Evolutionary conservation across 2,329 filamentous ascomycete genomes (phyloP).

Genomic region (Trichoderma koningiopsis): DNA sequence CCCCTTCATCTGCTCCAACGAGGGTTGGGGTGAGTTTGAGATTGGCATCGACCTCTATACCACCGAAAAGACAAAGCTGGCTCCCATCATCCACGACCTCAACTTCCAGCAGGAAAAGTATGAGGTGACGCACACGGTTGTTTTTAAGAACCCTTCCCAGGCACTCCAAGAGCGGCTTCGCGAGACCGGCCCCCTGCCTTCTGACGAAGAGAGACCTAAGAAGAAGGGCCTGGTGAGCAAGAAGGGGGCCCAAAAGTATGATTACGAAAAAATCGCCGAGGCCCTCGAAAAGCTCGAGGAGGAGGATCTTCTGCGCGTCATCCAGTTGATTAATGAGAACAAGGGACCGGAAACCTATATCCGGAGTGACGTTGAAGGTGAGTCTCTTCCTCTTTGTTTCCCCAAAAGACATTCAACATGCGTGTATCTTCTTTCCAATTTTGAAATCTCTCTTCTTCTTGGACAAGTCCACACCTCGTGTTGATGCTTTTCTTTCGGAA

Average conservation of each 20-base stretch:
- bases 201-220: conserved; percentile 62
- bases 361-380: conserved; percentile 94
- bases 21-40: conserved; percentile 99
- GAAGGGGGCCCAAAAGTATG: conserved; percentile 73
- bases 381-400: conserved; percentile 41
- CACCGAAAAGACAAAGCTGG: conserved; percentile 83
- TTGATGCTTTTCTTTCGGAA: conserved; percentile 37
- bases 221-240: conserved; percentile 69
- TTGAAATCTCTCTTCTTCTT: conserved; percentile 11
- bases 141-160: conserved; percentile 91
- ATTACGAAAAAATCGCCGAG: conserved; percentile 97
- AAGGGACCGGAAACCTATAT: conserved; percentile 94
- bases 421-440: neutral
- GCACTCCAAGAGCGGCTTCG: conserved; percentile 77
- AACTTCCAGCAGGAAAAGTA: conserved; percentile 85
- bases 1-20: conserved; percentile 87
- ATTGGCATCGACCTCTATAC: conserved; percentile 83
- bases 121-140: conserved; percentile 77
- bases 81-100: conserved; percentile 76
- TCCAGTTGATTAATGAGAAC: conserved; percentile 98
- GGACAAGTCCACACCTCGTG: conserved; percentile 27
- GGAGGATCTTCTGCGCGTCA: conserved; percentile 90
- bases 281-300: conserved; percentile 85
- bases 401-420: neutral
- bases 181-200: conserved; percentile 83